Base-by-base conservation (phyloP, 176 grass and related monocot species). In the Carex littledalei region DNA sequence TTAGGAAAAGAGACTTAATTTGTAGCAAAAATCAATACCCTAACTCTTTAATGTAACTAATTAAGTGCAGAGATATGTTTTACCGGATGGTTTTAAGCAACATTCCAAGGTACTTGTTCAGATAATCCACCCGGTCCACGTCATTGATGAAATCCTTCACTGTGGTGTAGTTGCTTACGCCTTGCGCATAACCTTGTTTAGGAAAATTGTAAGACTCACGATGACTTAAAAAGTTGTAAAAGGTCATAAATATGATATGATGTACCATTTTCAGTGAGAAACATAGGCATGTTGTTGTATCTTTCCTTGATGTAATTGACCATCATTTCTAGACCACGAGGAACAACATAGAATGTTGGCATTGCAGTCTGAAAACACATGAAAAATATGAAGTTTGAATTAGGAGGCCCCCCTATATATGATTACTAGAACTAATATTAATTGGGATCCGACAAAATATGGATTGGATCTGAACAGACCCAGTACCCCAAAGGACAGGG, bases 241-340 rank as follows among this genome's bases (percentile, higher is more conserved):
- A 52, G 54, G 1, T 3, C 64, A 20, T 35, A 21, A 14, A 35
- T 50, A 75, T 52, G n/a, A 75, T 18, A 21, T 17, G 3, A 24
- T 58, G 62, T 84, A 89, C 91, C 94, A 66, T 95, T 95, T 80
- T 95, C 94, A 10, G 94, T 92, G 47, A 95, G 85, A 81, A 87
- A 93, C 87, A 91, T 91, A 14, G 94, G 91, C 49, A 80, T 50
- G n/a, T 95, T 95, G 62, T 84, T 93, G 79, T 95, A 93, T 91
- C 94, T 89, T 69, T 81, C 29, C 94, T 83, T 89, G 87, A 91
- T 69, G 83, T 86, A 89, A 54, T 83, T 56, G 63, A 93, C 80
- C 26, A 91, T 86, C 73, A 91, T 89, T 85, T 93, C 89, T 1
- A 95, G 85, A 35, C 94, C 94, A 0, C 74, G 63, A 34, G 94